These are phyloP conservation scores for Grosmannia clavigera DNA, from an alignment of 2,329 filamentous ascomycete genomes.

Conservation along the genomic window DNA sequence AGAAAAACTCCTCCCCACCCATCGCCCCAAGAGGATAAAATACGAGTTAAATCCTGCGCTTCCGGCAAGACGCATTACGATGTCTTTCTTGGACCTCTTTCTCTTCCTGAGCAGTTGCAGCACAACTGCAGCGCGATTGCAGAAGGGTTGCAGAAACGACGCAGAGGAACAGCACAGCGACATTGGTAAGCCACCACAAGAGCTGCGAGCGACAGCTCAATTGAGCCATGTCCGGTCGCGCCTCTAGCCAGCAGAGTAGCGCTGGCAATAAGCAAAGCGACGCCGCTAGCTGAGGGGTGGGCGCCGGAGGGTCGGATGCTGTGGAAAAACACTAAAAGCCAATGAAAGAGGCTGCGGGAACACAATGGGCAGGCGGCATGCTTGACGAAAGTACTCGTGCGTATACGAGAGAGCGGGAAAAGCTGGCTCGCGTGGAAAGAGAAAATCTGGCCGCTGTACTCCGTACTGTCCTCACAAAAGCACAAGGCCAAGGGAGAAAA, in stretches of 20 bases:
- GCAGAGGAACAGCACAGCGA: not conserved
- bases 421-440: too few relatives aligned
- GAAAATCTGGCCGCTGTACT: not conserved
- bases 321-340: not conserved
- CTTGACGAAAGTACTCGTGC: too few relatives aligned
- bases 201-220: not conserved
- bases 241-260: not conserved
- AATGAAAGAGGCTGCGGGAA: not conserved
- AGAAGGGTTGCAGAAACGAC: not conserved
- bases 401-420: too few relatives aligned
- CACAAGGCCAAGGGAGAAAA: not conserved
- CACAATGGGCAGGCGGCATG: too few relatives aligned
- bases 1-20: not conserved
- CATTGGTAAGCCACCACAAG: not conserved
- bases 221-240: not conserved
- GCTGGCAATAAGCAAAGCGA: not conserved
- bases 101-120: not conserved
- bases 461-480: too few relatives aligned
- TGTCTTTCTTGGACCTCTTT: not conserved
- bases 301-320: not conserved
- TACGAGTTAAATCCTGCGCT: not conserved
- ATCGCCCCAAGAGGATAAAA: not conserved
- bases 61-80: not conserved
- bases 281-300: not conserved
- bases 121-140: not conserved